Base-by-base conservation (phyloP, 2,329 filamentous ascomycete genomes). In the Fusarium oligoseptatum region DNA sequence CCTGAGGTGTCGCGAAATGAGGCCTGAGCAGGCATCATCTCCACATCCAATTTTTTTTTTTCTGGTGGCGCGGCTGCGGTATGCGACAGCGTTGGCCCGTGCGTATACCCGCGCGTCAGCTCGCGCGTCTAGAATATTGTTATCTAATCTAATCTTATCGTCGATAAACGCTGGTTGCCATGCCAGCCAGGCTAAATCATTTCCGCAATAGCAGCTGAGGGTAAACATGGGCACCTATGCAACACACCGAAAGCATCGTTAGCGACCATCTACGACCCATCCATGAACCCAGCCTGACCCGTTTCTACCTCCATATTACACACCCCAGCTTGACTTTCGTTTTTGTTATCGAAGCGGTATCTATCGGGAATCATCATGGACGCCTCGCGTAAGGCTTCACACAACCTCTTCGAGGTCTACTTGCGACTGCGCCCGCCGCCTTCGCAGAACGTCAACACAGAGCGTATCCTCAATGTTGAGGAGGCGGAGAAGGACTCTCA, bases 351-450 rank as follows among this genome's bases (percentile, higher is more conserved):
- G 56, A 69, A 62, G 66, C 52, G 60, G 63, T 29, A 45, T 66
- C 39, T 60, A 36, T n/a, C 32, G 48, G 50, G 55, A 63, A 69
- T 36, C 61, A 77, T 64, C 65, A 87, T 87, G 85, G 84, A 87
- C 68, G 75, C 81, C 63, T 73, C 76, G 67, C 81, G 84, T 76
- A 80, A 75, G 79, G 32, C 81, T 50, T 81, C 82, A 17, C 83
- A 84, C 68, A 90, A 89, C 71, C 90, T 98, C 41, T 98, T 98
- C 82, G 93, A 98, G 84, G 96, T 98, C 67, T 98, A 94, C 81
- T 88, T 98, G 45, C 94, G 96, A 58, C 87, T 98, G 58, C 92
- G 93, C 17, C 93, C 93, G 11, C 88, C 92, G n/a, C 88, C 92
- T 4, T 85, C 85, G 66, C 80, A 86, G 55, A 80, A 83, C 20